A percentile compares a stretch with the other conserved stretches of the same genome.
These are phyloP conservation scores for Trichoderma oligosporum DNA, from an alignment of 2,329 filamentous ascomycete genomes.

Conservation along the genomic window DNA sequence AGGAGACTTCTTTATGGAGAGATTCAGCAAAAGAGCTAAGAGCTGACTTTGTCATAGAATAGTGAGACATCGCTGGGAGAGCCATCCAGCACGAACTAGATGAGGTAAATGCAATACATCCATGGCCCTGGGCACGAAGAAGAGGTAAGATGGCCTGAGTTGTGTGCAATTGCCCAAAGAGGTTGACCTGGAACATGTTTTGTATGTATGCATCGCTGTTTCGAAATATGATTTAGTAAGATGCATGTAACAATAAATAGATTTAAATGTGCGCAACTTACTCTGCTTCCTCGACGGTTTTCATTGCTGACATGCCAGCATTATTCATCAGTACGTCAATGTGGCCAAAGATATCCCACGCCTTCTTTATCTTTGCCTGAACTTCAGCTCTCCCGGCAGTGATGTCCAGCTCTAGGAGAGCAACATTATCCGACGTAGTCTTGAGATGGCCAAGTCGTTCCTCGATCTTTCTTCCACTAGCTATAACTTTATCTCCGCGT, in stretches of 20 bases:
- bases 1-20: conserved; percentile 30
- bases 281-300: conserved; percentile 32
- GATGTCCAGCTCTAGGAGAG: conserved; percentile 33
- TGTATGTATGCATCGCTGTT: conserved; percentile 25
- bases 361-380: conserved; percentile 24
- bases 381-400: conserved; percentile 23
- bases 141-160: conserved; percentile 30
- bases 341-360: conserved; percentile 31
- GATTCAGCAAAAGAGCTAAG: conserved; percentile 29
- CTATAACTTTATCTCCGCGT: conserved; percentile 32
- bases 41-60: conserved; percentile 31
- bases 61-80: conserved; percentile 32
- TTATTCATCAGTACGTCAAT: conserved; percentile 37
- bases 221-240: not conserved
- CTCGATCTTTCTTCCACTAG: conserved; percentile 29
- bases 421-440: conserved; percentile 24
- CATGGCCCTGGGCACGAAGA: conserved; percentile 27
- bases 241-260: not conserved
- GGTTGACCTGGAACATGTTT: conserved; percentile 30
- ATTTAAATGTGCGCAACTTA: conserved; percentile 22
- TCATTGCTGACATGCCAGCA: conserved; percentile 31
- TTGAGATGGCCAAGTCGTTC: conserved; percentile 26
- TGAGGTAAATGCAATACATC: conserved; percentile 31
- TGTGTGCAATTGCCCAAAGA: conserved; percentile 29
- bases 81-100: conserved; percentile 28